phyloP scores from a whole-genome alignment of 129 eudicot genomes.

The Flaveria brownii region DNA sequence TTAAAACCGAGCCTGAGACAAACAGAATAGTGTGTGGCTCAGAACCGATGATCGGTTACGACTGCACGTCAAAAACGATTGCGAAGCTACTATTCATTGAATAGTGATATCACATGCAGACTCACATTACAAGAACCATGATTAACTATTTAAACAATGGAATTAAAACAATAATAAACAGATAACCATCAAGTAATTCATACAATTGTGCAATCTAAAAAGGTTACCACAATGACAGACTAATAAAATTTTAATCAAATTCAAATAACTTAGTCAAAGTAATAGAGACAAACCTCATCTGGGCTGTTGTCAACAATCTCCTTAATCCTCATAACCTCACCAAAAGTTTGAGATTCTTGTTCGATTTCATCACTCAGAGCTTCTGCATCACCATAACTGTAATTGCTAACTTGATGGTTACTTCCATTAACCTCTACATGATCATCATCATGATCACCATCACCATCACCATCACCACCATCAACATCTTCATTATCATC shows the following conservation, averaged over 20 bases:
- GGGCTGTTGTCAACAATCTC: conserved; percentile 55
- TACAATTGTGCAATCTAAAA: too few species aligned
- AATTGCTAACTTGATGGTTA: conserved; percentile 46
- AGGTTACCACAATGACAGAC: neutral
- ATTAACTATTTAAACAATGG: conserved; percentile 13
- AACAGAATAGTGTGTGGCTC: too few species aligned
- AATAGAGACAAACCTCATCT: conserved; percentile 58
- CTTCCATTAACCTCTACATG: conserved; percentile 39
- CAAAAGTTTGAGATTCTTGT: conserved; percentile 46
- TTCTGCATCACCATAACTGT: conserved; percentile 78
- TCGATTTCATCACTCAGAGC: conserved; percentile 87
- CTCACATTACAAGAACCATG: conserved; percentile 38
- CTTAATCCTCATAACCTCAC: conserved; percentile 80
- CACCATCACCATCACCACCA: conserved; percentile 58
- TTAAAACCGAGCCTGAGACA: too few species aligned
- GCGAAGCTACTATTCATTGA: too few species aligned
- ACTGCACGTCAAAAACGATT: too few species aligned
- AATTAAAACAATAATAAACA: neutral
- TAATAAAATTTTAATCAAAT: neutral
- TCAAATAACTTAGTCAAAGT: neutral
- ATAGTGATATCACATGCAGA: too few species aligned
- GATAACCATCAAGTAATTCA: too few species aligned
- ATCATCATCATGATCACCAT: conserved; percentile 41
- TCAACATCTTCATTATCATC: too few species aligned
- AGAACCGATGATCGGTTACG: too few species aligned